phyloP scores from a whole-genome alignment of 208 protist genomes.

The Trypanosoma conorhini region DNA sequence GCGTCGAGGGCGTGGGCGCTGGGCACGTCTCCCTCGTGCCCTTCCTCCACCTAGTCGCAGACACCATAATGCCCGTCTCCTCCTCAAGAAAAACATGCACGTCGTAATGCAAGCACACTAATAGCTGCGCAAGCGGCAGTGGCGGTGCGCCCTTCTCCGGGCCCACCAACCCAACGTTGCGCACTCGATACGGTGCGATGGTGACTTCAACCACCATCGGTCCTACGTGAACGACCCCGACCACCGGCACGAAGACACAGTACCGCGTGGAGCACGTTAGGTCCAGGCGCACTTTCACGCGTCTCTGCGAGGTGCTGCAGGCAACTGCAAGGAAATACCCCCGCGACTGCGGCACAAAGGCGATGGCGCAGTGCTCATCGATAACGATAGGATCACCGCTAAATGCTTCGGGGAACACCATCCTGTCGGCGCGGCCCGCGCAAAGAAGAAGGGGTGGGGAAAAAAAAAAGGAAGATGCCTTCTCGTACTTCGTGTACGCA shows the following conservation, averaged over 20 bases:
- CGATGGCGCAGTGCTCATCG: conserved; percentile 11
- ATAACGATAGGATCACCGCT: conserved; percentile 13
- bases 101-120: neutral
- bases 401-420: conserved; percentile 15
- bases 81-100: conserved; percentile 13
- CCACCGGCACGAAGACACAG: conserved; percentile 9
- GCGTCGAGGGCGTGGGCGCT: neutral
- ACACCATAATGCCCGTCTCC: conserved; percentile 9
- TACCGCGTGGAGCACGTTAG: conserved; percentile 8
- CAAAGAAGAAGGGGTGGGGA: neutral
- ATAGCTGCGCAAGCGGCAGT: neutral
- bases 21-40: neutral
- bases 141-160: neutral
- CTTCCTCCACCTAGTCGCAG: conserved; percentile 3
- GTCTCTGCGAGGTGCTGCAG: neutral
- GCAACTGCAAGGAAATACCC: neutral
- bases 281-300: conserved; percentile 11
- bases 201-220: conserved; percentile 11
- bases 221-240: neutral
- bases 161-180: conserved; percentile 11
- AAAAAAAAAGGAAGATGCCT: conserved; percentile 2
- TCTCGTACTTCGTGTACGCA: neutral
- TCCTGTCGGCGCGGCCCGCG: neutral
- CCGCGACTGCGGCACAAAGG: neutral
- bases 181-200: conserved; percentile 9